phyloP scores from a whole-genome alignment of 192 early-diverging fungal genomes.

The Chytriomyces hyalinus region DNA sequence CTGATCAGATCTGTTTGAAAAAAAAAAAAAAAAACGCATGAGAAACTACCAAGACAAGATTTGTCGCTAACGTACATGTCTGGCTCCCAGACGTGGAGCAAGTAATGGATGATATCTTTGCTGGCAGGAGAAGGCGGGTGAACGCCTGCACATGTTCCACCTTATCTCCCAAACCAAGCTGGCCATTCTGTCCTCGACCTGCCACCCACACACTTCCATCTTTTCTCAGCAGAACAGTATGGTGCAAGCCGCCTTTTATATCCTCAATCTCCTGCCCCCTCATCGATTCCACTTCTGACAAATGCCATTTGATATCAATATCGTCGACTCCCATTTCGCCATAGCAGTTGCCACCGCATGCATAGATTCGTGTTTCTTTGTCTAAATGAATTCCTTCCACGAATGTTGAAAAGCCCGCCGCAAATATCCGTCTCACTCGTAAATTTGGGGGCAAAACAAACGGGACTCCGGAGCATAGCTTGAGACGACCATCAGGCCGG shows the following conservation, averaged over 20 bases:
- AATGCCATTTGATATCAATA: neutral
- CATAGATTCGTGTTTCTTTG: slow-evolving; percentile 5
- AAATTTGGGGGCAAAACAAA: slow-evolving; percentile 4
- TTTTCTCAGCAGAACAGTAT: slow-evolving; percentile 20
- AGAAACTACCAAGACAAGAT: neutral
- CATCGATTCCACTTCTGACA: neutral
- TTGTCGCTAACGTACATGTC: neutral
- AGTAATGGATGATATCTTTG: neutral
- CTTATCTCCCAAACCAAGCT: slow-evolving; percentile 16
- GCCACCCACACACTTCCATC: slow-evolving; percentile 32
- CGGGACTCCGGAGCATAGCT: neutral
- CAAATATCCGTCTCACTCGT: neutral
- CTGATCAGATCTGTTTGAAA: slow-evolving; percentile 14
- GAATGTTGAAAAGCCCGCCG: slow-evolving; percentile 26
- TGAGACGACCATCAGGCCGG: neutral
- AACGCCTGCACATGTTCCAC: slow-evolving; percentile 14
- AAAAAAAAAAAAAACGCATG: neutral
- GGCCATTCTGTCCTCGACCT: slow-evolving; percentile 31
- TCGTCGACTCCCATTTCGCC: slow-evolving; percentile 37
- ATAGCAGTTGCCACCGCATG: slow-evolving; percentile 33
- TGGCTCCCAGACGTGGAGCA: slow-evolving; percentile 31
- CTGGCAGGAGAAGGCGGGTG: neutral
- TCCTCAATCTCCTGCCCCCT: slow-evolving; percentile 3
- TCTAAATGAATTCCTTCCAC: neutral
- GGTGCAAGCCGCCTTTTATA: slow-evolving; percentile 35